phyloP scores from a whole-genome alignment of 441 rosid genomes.

The Francoa sonchifolia region DNA sequence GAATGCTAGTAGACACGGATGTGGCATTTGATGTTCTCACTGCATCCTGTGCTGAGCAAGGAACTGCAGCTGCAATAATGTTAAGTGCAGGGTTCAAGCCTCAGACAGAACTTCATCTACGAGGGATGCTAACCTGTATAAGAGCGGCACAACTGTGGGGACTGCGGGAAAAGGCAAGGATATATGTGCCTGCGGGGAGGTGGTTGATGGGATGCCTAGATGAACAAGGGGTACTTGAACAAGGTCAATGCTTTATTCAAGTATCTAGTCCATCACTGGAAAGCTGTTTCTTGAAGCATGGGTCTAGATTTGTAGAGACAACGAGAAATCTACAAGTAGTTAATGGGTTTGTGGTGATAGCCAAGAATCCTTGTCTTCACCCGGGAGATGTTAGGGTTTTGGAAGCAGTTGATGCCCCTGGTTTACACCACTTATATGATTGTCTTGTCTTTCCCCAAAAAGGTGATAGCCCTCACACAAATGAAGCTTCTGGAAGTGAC shows the following conservation, averaged over 20 bases:
- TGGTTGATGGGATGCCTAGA: slow-evolving; percentile 96
- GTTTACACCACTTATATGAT: slow-evolving; percentile 60
- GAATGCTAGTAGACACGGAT: slow-evolving; percentile 55
- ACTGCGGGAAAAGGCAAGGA: slow-evolving; percentile 77
- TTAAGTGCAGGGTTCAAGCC: slow-evolving; percentile 87
- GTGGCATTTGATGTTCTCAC: slow-evolving; percentile 80
- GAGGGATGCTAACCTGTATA: slow-evolving; percentile 77
- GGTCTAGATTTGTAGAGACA: slow-evolving; percentile 45
- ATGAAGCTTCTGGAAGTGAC: slow-evolving; percentile 98
- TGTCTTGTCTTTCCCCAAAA: slow-evolving; percentile 84
- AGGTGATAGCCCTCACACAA: slow-evolving; percentile 78
- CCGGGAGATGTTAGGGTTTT: slow-evolving; percentile 85
- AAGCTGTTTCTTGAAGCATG: slow-evolving; percentile 68
- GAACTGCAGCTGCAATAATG: slow-evolving; percentile 78
- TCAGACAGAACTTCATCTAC: slow-evolving; percentile 65
- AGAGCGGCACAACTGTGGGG: slow-evolving; percentile 88
- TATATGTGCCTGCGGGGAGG: slow-evolving; percentile 72
- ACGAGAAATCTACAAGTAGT: slow-evolving; percentile 48
- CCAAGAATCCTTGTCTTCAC: slow-evolving; percentile 94
- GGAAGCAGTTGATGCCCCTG: slow-evolving; percentile 80
- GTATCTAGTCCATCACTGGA: slow-evolving; percentile 62
- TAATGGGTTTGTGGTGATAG: slow-evolving; percentile 59
- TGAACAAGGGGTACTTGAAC: slow-evolving; percentile 63
- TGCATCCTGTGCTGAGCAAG: slow-evolving; percentile 71
- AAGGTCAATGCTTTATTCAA: slow-evolving; percentile 88